These are phyloP conservation scores for Gossypium bickii DNA, from an alignment of 345 rosid species.

Conservation along the genomic window DNA sequence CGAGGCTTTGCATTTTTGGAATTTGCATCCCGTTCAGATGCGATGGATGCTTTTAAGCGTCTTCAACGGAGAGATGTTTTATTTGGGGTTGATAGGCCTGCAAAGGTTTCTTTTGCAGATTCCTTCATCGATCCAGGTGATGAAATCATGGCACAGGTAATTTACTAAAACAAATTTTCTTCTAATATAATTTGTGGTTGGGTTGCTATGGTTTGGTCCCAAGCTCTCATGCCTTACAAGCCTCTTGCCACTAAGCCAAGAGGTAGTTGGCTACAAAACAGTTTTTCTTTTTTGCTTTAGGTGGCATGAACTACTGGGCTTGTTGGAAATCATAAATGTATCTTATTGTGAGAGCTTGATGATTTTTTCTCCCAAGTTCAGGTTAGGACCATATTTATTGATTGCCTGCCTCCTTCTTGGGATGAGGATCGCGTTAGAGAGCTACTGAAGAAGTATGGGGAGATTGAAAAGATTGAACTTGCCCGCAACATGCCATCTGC, in stretches of 20 bases:
- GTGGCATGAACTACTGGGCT: background rate
- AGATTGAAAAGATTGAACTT: slow-evolving; percentile 88
- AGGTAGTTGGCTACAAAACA: background rate
- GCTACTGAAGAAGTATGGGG: slow-evolving; percentile 66
- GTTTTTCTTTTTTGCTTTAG: background rate
- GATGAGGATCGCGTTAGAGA: slow-evolving; percentile 80
- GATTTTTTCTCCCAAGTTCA: slow-evolving; percentile 29
- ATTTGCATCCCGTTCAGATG: slow-evolving; percentile 86
- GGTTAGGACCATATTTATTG: slow-evolving; percentile 92
- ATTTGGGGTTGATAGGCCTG: slow-evolving; percentile 95
- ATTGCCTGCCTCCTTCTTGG: slow-evolving; percentile 90
- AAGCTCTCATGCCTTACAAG: background rate
- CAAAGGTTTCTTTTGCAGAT: slow-evolving; percentile 96
- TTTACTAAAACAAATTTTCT: slow-evolving; percentile 9
- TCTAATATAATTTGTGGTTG: background rate
- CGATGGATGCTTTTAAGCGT: slow-evolving; percentile 90
- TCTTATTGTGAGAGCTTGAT: background rate
- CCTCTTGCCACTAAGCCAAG: background rate
- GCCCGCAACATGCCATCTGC: slow-evolving; percentile 98
- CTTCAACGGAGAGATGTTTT: slow-evolving; percentile 86
- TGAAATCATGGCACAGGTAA: slow-evolving; percentile 98
- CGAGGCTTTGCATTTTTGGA: slow-evolving; percentile 98
- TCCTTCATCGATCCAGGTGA: slow-evolving; percentile 91
- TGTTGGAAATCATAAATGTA: background rate
- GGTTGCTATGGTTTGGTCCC: background rate